Evolutionary conservation across 2,329 filamentous ascomycete species (phyloP).

Genomic region (Cercospora beticola): DNA sequence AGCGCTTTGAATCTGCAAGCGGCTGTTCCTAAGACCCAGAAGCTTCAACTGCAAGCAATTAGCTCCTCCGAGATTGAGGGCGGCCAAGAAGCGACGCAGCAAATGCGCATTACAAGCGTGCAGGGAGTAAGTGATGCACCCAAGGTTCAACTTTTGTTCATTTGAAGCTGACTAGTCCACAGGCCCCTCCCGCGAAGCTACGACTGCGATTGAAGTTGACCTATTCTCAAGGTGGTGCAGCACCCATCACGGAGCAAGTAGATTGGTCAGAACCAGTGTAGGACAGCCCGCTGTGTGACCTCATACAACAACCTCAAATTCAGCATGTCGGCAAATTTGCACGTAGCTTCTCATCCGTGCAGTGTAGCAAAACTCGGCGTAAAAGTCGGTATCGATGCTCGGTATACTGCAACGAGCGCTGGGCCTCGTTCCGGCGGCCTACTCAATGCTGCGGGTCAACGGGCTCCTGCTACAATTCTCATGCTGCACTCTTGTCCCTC

Average conservation of each 20-base stretch:
- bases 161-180: constrained; percentile 19
- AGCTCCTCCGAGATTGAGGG: constrained; percentile 73
- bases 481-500: not conserved
- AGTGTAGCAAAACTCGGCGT: not conserved
- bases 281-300: not conserved
- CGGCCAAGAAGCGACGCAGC: constrained; percentile 81
- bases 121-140: constrained; percentile 73
- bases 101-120: constrained; percentile 81
- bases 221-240: constrained; percentile 69
- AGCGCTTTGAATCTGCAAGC: constrained; percentile 83
- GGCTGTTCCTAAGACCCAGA: constrained; percentile 94
- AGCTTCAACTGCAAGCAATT: constrained; percentile 86
- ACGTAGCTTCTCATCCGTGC: not conserved
- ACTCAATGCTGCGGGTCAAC: not conserved
- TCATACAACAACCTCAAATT: not conserved
- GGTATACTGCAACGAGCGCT: not conserved
- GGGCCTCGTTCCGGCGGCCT: not conserved
- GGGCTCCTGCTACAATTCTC: not conserved
- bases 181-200: constrained; percentile 70
- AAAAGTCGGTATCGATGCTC: not conserved
- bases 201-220: constrained; percentile 82
- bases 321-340: not conserved
- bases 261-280: constrained; percentile 83
- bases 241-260: constrained; percentile 82
- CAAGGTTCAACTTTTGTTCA: not conserved